Base-by-base conservation (phyloP, 2,329 filamentous ascomycete genomes). In the Orbilia quercus region DNA sequence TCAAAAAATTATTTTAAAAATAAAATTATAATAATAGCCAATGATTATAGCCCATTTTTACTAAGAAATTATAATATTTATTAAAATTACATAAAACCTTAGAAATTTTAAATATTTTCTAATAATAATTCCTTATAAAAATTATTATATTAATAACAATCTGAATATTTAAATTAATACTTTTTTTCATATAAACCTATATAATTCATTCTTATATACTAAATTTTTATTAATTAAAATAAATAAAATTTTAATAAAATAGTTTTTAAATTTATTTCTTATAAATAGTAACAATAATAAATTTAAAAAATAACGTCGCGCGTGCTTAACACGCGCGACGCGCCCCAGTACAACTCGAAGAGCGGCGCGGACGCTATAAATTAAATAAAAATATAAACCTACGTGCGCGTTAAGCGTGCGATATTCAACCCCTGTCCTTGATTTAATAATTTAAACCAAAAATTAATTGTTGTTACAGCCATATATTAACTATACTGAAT, bases 171-270 rank as follows among this genome's bases (percentile, higher is more conserved):
- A 31, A 57, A 25, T 44, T 57, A 57, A 57, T 57, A 58, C 22
- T 58, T 58, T 58, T 58, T 38, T 55, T 31, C 18, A 31, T 38
- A 55, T 55, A 55, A 38, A 51, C 25, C 20, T 55, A 55, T 55
- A 31, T 31, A 31, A 31, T 31, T 38, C 34, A 38, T 55, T 55
- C 12, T 51, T 55, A 55, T 45, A 31, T 28, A 58, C 25, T 58
- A 58, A 58, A 58, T 45, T 45, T 60, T 60, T 48, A 60, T 60
- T 31, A 31, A 31, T 31, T 31, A 31, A 31, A 31, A 9, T 5
- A 5, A 48, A 60, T 48, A 60, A 60, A 48, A 38, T 38, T 60
- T 60, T 50, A 20, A 60, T 60, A 60, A 60, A 50, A 60, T 60
- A 60, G 36, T 40, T 60, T 38, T 55, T 45, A 40, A 40, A 34